Percentiles rank a stretch among this genome's conserved stretches.
Evolutionary conservation across 768 basidiomycete species (phyloP).

Genomic region (Gyrodon lividus): DNA sequence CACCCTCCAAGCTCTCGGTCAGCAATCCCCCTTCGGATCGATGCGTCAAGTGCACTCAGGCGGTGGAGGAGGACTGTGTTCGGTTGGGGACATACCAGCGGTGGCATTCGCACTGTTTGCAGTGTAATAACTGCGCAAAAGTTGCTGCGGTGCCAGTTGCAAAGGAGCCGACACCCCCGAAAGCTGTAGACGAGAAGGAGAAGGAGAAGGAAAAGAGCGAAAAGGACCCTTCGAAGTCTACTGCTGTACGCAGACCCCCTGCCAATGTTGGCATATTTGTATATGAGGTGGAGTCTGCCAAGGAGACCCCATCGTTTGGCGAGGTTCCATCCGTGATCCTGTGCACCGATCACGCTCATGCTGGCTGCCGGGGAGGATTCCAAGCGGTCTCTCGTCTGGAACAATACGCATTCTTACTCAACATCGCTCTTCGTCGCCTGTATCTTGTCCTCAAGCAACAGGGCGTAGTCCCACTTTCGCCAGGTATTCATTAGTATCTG

Average conservation of each 20-base stretch:
- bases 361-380: constrained; percentile 72
- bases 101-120: constrained; percentile 96
- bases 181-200: constrained; percentile 52
- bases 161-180: constrained; percentile 53
- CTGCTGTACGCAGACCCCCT: constrained; percentile 68
- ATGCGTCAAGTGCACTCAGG: constrained; percentile 83
- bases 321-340: constrained; percentile 70
- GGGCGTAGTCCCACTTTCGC: constrained; percentile 83
- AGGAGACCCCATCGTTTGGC: constrained; percentile 69
- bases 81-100: constrained; percentile 93
- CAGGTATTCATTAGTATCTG: constrained; percentile 45
- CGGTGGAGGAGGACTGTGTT: constrained; percentile 97
- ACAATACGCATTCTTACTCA: constrained; percentile 95
- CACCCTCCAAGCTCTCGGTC: constrained; percentile 51
- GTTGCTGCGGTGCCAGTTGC: constrained; percentile 60
- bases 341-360: constrained; percentile 75
- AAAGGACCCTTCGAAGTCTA: constrained; percentile 54
- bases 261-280: constrained; percentile 79
- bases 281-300: constrained; percentile 68
- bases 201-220: constrained; percentile 40
- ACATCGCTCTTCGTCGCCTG: constrained; percentile 89
- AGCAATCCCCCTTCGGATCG: constrained; percentile 83
- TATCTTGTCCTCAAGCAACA: constrained; percentile 86
- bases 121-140: constrained; percentile 79
- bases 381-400: constrained; percentile 91